These are phyloP conservation scores for Trichoderma harzianum DNA, from an alignment of 2,329 filamentous ascomycete species.

Conservation along the genomic window DNA sequence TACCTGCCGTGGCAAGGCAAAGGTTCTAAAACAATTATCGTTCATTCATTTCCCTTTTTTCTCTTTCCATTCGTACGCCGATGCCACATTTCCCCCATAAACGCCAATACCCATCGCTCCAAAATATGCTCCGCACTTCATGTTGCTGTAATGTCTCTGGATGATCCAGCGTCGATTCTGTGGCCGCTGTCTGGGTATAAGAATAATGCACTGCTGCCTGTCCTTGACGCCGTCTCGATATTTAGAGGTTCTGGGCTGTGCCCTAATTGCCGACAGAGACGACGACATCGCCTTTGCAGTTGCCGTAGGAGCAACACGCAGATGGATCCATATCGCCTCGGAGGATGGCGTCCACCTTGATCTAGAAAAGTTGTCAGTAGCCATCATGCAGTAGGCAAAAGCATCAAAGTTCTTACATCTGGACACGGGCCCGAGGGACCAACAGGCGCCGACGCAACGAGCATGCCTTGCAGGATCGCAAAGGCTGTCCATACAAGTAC, in stretches of 20 bases:
- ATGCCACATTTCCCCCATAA: constrained; percentile 7
- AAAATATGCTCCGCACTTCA: background rate
- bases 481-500: constrained; percentile 13
- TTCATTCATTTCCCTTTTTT: background rate
- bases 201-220: background rate
- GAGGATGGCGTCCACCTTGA: constrained; percentile 43
- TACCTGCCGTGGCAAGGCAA: background rate
- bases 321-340: constrained; percentile 46
- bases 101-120: constrained; percentile 4
- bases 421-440: constrained; percentile 36
- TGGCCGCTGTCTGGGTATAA: background rate
- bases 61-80: background rate
- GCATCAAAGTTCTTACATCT: constrained; percentile 26
- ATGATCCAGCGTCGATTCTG: background rate
- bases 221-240: background rate
- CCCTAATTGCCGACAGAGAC: constrained; percentile 39
- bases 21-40: background rate
- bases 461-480: constrained; percentile 13
- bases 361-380: constrained; percentile 23
- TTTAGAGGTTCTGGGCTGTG: background rate
- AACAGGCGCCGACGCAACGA: constrained; percentile 28
- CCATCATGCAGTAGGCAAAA: background rate
- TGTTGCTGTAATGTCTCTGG: background rate
- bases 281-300: constrained; percentile 49
- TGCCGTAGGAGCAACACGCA: constrained; percentile 53